Conservation (phyloP, 169 alveolate species). For the Eimeria sp. region DNA sequence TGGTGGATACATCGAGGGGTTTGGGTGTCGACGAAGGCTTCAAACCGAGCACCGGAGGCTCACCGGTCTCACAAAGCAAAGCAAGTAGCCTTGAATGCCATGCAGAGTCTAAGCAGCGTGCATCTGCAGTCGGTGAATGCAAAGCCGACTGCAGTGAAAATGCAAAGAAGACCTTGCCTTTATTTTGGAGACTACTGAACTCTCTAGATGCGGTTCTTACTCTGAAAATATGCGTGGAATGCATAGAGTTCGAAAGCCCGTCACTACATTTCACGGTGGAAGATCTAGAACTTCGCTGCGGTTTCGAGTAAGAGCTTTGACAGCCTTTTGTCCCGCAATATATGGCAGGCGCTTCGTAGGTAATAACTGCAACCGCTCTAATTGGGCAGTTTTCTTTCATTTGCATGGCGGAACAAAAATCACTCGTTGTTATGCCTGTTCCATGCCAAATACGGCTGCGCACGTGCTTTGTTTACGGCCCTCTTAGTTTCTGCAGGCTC, state of each 20-base stretch:
- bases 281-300: constrained; percentile 42
- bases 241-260: constrained; percentile 58
- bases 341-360: not conserved
- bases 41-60: not conserved
- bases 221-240: not conserved
- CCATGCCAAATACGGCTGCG: not conserved
- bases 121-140: not conserved
- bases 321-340: not conserved
- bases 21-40: not conserved
- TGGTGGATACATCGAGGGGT: not conserved
- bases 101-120: not conserved
- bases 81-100: not conserved
- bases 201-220: constrained; percentile 2
- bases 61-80: constrained; percentile 26
- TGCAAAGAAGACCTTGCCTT: not conserved
- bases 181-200: not conserved
- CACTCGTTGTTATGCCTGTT: not conserved
- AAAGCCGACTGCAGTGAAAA: not conserved
- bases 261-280: constrained; percentile 55
- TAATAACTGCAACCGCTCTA: not conserved
- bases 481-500: constrained; percentile 20
- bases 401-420: not conserved
- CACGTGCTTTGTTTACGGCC: not conserved
- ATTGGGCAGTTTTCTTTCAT: not conserved
- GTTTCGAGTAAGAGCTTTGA: constrained; percentile 30